Conservation (phyloP, 2,329 filamentous ascomycete genomes). For the Pseudogymnoascus sp. region DNA sequence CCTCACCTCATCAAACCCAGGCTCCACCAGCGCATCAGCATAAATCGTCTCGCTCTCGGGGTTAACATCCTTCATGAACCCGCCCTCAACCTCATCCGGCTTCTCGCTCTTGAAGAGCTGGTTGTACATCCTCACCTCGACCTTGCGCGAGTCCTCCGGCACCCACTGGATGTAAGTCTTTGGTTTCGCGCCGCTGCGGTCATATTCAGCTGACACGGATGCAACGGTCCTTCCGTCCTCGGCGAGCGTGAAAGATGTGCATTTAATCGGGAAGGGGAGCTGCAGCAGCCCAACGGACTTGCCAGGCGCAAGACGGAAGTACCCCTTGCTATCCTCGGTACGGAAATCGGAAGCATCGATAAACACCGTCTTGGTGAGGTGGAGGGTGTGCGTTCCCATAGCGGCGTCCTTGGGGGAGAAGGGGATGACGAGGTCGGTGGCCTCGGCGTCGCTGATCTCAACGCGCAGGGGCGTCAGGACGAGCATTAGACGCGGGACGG, state of each 20-base stretch:
- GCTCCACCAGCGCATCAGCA: conserved; percentile 69
- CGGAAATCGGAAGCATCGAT: conserved; percentile 77
- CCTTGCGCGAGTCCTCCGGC: conserved; percentile 56
- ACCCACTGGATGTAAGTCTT: conserved; percentile 94
- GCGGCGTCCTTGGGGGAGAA: conserved; percentile 75
- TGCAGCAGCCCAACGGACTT: conserved; percentile 69
- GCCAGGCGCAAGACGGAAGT: conserved; percentile 69
- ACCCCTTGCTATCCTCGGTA: conserved; percentile 62
- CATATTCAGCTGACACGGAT: conserved; percentile 58
- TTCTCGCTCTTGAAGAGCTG: conserved; percentile 80
- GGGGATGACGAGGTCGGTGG: conserved; percentile 59
- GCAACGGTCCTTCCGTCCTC: conserved; percentile 51
- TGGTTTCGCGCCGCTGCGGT: conserved; percentile 62
- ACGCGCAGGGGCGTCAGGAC: conserved; percentile 80
- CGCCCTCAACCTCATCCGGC: conserved; percentile 67
- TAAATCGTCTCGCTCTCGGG: conserved; percentile 77
- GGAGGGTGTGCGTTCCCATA: conserved; percentile 52
- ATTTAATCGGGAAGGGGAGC: conserved; percentile 60
- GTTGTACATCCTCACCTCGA: conserved; percentile 73
- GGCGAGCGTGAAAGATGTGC: conserved; percentile 61
- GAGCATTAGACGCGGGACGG: conserved; percentile 82
- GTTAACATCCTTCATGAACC: conserved; percentile 78
- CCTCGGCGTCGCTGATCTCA: conserved; percentile 69
- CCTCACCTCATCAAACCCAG: conserved; percentile 71
- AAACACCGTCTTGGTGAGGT: conserved; percentile 70